Conservation (phyloP, 805 yeast species). For the Wickerhamiella brachini region DNA sequence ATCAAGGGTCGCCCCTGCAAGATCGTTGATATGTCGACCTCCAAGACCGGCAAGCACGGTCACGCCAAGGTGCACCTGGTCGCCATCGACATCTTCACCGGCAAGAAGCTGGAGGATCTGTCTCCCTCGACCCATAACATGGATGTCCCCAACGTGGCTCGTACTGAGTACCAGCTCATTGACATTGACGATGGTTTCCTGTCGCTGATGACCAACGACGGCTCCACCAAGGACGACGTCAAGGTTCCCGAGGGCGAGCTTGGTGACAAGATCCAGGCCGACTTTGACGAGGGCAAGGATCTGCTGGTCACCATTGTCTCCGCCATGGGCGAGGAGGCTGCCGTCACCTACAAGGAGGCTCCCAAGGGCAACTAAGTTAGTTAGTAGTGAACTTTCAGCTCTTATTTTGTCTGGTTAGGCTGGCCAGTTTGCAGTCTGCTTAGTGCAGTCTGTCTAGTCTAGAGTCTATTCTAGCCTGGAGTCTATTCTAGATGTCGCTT, state of each 20-base stretch:
- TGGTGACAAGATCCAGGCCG: conserved; percentile 84
- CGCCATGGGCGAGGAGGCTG: conserved; percentile 99
- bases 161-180: conserved; percentile 90
- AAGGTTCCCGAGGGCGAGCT: conserved; percentile 96
- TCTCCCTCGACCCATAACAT: conserved; percentile 99
- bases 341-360: conserved; percentile 96
- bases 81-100: conserved; percentile 97
- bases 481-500: background rate
- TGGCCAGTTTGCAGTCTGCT: too few relatives aligned
- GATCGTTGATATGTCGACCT: conserved; percentile 99
- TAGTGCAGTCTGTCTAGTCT: too few relatives aligned
- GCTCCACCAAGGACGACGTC: conserved; percentile 99
- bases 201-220: conserved; percentile 90
- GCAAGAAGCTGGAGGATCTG: conserved; percentile 98
- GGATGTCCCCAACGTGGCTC: conserved; percentile 97
- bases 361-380: conserved; percentile 37
- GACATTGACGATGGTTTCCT: conserved; percentile 98
- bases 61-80: conserved; percentile 99
- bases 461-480: too few relatives aligned
- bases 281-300: conserved; percentile 97
- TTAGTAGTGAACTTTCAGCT: background rate
- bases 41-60: conserved; percentile 99
- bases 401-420: too few relatives aligned
- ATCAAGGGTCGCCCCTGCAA: conserved; percentile 99
- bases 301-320: conserved; percentile 90